phyloP scores from a whole-genome alignment of 306 rosid species.

The Rosa persica region DNA sequence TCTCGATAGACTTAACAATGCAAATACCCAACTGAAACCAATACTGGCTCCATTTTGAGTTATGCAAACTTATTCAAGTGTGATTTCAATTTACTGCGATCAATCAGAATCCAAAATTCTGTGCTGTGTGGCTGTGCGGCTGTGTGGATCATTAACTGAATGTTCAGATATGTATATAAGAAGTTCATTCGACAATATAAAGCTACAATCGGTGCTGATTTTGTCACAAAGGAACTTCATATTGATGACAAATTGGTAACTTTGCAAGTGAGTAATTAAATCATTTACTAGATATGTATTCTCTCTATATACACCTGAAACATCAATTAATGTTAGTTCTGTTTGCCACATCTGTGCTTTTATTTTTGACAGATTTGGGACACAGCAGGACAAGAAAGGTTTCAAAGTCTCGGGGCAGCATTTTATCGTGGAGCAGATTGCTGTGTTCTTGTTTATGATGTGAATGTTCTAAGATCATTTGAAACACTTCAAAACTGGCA shows the following conservation, averaged over 20 bases:
- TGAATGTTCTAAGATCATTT: slow-evolving; percentile 59
- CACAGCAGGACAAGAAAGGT: slow-evolving; percentile 96
- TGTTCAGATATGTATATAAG: slow-evolving; percentile 68
- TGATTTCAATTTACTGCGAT: not conserved
- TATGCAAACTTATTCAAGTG: not conserved
- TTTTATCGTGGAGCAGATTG: slow-evolving; percentile 95
- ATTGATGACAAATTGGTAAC: slow-evolving; percentile 75
- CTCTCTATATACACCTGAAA: not conserved
- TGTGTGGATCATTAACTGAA: slow-evolving; percentile 40
- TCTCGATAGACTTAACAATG: not conserved
- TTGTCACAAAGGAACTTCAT: slow-evolving; percentile 83
- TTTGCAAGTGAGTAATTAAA: slow-evolving; percentile 59
- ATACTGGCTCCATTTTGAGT: not conserved
- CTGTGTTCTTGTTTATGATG: slow-evolving; percentile 86
- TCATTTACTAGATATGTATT: not conserved
- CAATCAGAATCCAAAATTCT: not conserved
- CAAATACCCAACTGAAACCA: not conserved
- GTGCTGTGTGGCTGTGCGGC: not conserved
- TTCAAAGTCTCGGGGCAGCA: slow-evolving; percentile 81
- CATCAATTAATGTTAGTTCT: not conserved
- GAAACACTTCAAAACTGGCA: slow-evolving; percentile 79
- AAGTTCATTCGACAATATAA: slow-evolving; percentile 74
- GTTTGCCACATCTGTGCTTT: slow-evolving; percentile 5
- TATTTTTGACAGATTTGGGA: slow-evolving; percentile 77
- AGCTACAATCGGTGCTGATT: slow-evolving; percentile 96